Conservation (phyloP, 495 filamentous ascomycete species). For the Cercophora samala region DNA sequence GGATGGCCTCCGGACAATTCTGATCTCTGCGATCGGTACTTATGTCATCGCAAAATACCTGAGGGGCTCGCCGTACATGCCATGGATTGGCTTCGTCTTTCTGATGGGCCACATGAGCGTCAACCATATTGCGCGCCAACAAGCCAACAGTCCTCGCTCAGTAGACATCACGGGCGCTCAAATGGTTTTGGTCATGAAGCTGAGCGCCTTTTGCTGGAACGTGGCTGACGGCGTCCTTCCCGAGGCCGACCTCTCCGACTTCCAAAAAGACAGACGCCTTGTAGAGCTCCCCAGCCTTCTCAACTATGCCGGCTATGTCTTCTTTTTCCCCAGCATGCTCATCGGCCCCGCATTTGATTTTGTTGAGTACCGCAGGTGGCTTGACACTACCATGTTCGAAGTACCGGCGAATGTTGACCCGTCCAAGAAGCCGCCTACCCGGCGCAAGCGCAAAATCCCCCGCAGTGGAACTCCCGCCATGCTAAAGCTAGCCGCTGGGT, state of each 20-base stretch:
- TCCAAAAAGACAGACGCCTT: conserved; percentile 80
- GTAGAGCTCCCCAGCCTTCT: conserved; percentile 65
- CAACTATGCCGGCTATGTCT: conserved; percentile 83
- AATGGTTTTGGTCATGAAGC: conserved; percentile 98
- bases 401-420: conserved; percentile 74
- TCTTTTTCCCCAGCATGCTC: conserved; percentile 91
- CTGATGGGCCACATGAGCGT: conserved; percentile 94
- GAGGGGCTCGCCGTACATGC: conserved; percentile 86
- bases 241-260: conserved; percentile 72
- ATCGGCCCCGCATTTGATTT: conserved; percentile 91
- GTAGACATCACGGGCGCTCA: conserved; percentile 94
- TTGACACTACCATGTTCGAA: conserved; percentile 92
- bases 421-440: conserved; percentile 73
- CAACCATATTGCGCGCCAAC: conserved; percentile 80
- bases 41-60: conserved; percentile 84
- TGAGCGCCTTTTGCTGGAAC: conserved; percentile 97
- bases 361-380: conserved; percentile 85
- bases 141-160: conserved; percentile 55
- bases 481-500: conserved; percentile 66
- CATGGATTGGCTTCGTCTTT: conserved; percentile 93
- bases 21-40: conserved; percentile 71
- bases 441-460: conserved; percentile 92
- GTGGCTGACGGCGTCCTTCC: conserved; percentile 84
- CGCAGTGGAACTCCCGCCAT: conserved; percentile 83
- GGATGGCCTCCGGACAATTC: conserved; percentile 74